Percentiles rank a stretch among this genome's conserved stretches.
Conservation (phyloP, 1,139 yeast genomes). For the Suhomyces coccinellae region DNA sequence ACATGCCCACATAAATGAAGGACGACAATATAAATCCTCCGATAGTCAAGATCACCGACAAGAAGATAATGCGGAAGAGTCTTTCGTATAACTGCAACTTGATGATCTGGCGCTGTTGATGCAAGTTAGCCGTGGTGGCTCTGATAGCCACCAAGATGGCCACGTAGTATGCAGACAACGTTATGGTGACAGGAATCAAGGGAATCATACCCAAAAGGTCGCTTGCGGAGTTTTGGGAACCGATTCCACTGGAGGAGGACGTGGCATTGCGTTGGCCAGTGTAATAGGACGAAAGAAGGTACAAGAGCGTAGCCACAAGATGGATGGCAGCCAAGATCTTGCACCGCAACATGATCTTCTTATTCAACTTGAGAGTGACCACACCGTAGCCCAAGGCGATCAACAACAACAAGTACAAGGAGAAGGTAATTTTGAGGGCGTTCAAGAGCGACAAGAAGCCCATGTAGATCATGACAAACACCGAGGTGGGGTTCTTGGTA, state of each 20-base stretch:
- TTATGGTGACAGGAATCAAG: conserved; percentile 67
- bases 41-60: conserved; percentile 53
- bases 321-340: conserved; percentile 74
- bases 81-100: conserved; percentile 84
- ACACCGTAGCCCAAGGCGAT: conserved; percentile 94
- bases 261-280: conserved; percentile 41
- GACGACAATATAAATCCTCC: conserved; percentile 70
- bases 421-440: conserved; percentile 80
- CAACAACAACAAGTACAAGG: conserved; percentile 81
- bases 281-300: conserved; percentile 67
- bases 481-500: conserved; percentile 47
- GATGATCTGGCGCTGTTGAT: conserved; percentile 86
- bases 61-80: conserved; percentile 71
- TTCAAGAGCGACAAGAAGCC: conserved; percentile 75
- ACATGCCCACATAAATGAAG: conserved; percentile 70
- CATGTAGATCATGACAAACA: conserved; percentile 68
- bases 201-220: conserved; percentile 39
- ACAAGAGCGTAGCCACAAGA: conserved; percentile 66
- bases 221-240: conserved; percentile 21
- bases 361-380: conserved; percentile 80
- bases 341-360: conserved; percentile 74
- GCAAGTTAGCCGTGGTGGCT: conserved; percentile 69
- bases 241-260: conserved; percentile 21
- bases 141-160: conserved; percentile 73
- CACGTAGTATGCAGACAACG: conserved; percentile 73